These are phyloP conservation scores for Trichophyton verrucosum DNA, from an alignment of 2,329 filamentous ascomycete species.

Conservation along the genomic window DNA sequence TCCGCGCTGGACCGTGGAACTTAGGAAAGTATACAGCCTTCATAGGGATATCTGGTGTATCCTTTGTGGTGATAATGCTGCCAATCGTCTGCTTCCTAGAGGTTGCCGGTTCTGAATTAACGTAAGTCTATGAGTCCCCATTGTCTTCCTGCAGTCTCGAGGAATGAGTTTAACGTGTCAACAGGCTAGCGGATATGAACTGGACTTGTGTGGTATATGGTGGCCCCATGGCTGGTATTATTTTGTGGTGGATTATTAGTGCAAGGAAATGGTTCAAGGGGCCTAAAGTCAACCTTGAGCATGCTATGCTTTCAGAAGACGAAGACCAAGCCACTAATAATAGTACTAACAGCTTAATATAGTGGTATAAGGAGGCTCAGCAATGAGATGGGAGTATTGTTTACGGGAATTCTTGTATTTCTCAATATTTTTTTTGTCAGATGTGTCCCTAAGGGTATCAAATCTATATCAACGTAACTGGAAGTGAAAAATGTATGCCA, in stretches of 20 bases:
- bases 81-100: constrained; percentile 56
- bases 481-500: too few relatives aligned
- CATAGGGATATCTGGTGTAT: constrained; percentile 45
- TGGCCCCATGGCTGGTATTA: constrained; percentile 47
- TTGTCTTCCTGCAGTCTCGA: neutral
- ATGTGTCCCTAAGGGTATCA: too few relatives aligned
- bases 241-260: constrained; percentile 51
- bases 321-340: neutral
- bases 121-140: constrained; percentile 18
- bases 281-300: constrained; percentile 54
- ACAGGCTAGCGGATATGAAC: constrained; percentile 45
- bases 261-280: constrained; percentile 59
- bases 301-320: constrained; percentile 19
- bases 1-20: constrained; percentile 57
- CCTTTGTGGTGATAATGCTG: constrained; percentile 54
- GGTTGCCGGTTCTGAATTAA: constrained; percentile 43
- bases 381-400: neutral
- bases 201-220: constrained; percentile 58
- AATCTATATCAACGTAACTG: too few relatives aligned
- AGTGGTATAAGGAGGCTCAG: neutral
- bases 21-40: constrained; percentile 47
- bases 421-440: too few relatives aligned
- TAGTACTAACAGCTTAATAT: neutral
- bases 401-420: neutral
- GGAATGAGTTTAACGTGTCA: neutral